Base-by-base conservation (phyloP, 1,139 yeast species). In the Yamadazyma conglobata region DNA sequence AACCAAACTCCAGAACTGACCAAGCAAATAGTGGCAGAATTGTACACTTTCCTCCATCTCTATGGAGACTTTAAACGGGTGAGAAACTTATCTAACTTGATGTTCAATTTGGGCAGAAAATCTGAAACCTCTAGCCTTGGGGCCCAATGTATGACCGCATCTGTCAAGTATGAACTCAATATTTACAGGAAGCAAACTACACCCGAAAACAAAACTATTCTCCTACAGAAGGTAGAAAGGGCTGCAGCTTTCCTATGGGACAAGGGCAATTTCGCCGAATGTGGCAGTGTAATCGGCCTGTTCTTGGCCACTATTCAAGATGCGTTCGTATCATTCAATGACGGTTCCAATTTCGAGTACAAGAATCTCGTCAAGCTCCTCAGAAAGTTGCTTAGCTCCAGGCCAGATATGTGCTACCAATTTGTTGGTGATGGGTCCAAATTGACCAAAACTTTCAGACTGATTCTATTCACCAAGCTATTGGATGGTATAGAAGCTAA, bases 21-120 rank as follows among this genome's bases (percentile, higher is more conserved):
- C 10, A 17, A 6, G n/a, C 19, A 18, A 4, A 9, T 13, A 3
- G 22, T 18, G 4, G 7, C 21, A 8, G 11, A 18, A 9, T 13
- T 25, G 10, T 17, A 11, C n/a, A n/a, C 5, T 6, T 28, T 42
- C 5, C 13, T 35, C 9, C 25, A 31, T 1, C 39, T 43, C 14
- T 53, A 48, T 37, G 44, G 45, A 7, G 58, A 58, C 30, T 25
- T 32, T 6, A 59, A 56, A 32, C 41, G 69, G 28, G 46, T 61
- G 7, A 44, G 58, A 32, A 58, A 58, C 35, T 28, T 60, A 4
- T 53, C 64, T 4, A 53, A 55, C 35, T 30, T 60, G 4, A 37
- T 48, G 18, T 54, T 34, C 34, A 52, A 44, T 25, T 29, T 47
- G 15, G 50, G 30, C 14, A 9, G 27, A 27, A 20, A 9, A 12